A percentile compares a stretch with the other conserved stretches of the same genome.
Evolutionary conservation across 139 green algal species (phyloP).

Genomic region (Tetratostichococcus sp.): DNA sequence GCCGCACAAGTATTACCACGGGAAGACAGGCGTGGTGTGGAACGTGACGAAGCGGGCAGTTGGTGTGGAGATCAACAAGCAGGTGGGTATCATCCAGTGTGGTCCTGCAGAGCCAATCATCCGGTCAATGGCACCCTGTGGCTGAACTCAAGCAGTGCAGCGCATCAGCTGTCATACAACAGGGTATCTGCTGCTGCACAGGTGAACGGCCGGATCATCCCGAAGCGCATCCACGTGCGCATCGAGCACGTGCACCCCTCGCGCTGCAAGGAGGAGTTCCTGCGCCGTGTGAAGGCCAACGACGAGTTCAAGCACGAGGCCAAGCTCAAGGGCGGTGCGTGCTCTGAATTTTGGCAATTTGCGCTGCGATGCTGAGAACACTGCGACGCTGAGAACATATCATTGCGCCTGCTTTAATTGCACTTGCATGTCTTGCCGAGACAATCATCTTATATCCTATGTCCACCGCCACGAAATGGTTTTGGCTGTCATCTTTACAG

Average conservation of each 20-base stretch:
- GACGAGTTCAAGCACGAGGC: constrained; percentile 76
- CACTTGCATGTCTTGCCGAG: too few relatives aligned
- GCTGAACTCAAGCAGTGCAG: too few relatives aligned
- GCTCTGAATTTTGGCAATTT: too few relatives aligned
- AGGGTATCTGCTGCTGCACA: constrained; percentile 20
- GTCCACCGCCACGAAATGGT: too few relatives aligned
- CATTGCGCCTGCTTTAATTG: too few relatives aligned
- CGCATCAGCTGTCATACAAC: too few relatives aligned
- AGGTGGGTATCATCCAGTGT: constrained; percentile 57
- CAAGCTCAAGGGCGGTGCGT: constrained; percentile 60
- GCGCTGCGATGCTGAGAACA: too few relatives aligned
- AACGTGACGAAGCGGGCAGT: constrained; percentile 98
- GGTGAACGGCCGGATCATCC: constrained; percentile 84
- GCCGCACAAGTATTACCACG: constrained; percentile 98
- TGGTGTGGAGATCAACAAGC: constrained; percentile 97
- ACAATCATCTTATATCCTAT: too few relatives aligned
- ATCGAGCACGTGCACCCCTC: constrained; percentile 93
- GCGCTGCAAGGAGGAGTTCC: constrained; percentile 95
- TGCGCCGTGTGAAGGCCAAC: constrained; percentile 76
- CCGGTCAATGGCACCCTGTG: too few relatives aligned
- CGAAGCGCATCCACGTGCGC: constrained; percentile 96
- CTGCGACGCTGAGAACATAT: too few relatives aligned
- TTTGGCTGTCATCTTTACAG: too few relatives aligned
- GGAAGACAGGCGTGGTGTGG: constrained; percentile 93
- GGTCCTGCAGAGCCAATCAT: too few relatives aligned